Evolutionary conservation across 208 protist genomes (phyloP), one percentile per base, ranked within the genome.

Genomic region (Leishmania amazonensis): DNA sequence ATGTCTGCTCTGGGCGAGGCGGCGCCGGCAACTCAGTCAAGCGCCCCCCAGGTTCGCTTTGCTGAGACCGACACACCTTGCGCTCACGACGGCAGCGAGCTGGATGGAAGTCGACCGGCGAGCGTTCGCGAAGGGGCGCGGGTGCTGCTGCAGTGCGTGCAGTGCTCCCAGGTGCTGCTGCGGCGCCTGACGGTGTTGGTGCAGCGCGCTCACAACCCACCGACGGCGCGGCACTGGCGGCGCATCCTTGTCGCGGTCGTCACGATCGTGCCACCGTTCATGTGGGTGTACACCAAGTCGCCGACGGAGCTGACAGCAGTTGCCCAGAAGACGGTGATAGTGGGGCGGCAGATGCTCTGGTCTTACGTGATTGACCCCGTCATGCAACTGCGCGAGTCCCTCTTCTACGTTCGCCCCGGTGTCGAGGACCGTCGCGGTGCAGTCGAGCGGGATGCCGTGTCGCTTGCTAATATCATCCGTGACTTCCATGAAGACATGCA

Each of bases 401-500:
- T 97, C 68, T 89, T 90, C 54, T 90, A 88, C 79, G 81, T 89
- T 40, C 90, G 93, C 4, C 89, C 90, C 4, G 90, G 91, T 17
- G 92, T 93, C 24, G 83, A 94, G 77, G 90, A 94, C 49, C 90
- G 91, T 31, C 89, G 88, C 38, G 76, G 83, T 19, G 83, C 87
- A 31, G 85, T 93, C 58, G 89, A 91, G 58, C 80, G 87, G 28
- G 93, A 97, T 57, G 89, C 88, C 28, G 85, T 82, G 47, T 85
- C 91, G 28, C 84, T 95, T 31, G 90, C 93, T 1, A 94, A 97
- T 68, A 93, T 97, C 51, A 94, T 97, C 57, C 83, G 87, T 17
- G 93, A 97, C 76, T 97, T 95, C 68, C 86, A 95, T 78, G 90
- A 90, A 51, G 90, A 95, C 84, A 90, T 94, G 85, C 93, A 90